Evolutionary conservation across 208 protist genomes (phyloP).

Genomic region (Blastocrithidia nonstop): DNA sequence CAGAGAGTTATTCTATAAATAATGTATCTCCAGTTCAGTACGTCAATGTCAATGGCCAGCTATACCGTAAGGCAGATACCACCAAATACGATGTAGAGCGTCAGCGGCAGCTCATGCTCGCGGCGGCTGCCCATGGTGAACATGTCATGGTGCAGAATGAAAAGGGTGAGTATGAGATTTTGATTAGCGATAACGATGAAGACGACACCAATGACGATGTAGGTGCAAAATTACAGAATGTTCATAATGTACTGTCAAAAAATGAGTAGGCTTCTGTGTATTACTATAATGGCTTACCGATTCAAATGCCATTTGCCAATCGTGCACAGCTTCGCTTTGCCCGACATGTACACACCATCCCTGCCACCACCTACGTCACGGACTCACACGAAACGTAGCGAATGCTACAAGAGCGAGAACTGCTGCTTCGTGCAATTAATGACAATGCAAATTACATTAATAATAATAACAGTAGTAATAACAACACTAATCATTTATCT

Average conservation of each 20-base stretch:
- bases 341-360: conserved; percentile 34
- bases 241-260: not conserved
- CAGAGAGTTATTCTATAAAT: conserved; percentile 3
- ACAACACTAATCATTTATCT: no score
- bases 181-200: not conserved
- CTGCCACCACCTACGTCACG: conserved; percentile 14
- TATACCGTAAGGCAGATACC: conserved; percentile 43
- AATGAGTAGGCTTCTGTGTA: not conserved
- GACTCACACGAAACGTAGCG: no score
- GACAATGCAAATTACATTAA: no score
- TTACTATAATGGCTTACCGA: not conserved
- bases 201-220: not conserved
- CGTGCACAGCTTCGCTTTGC: conserved; percentile 54
- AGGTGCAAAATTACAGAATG: not conserved
- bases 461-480: no score
- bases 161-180: no score
- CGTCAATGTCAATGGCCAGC: conserved; percentile 60
- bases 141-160: no score
- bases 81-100: conserved; percentile 7
- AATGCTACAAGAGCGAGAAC: no score
- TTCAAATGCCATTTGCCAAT: conserved; percentile 7
- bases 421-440: no score
- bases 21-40: conserved; percentile 17
- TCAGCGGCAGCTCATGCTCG: no score
- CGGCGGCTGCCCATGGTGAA: no score